Evolutionary conservation across 164 flowering plant genomes (phyloP), one percentile per base, ranked within the genome.

Genomic region (Houttuynia cordata): DNA sequence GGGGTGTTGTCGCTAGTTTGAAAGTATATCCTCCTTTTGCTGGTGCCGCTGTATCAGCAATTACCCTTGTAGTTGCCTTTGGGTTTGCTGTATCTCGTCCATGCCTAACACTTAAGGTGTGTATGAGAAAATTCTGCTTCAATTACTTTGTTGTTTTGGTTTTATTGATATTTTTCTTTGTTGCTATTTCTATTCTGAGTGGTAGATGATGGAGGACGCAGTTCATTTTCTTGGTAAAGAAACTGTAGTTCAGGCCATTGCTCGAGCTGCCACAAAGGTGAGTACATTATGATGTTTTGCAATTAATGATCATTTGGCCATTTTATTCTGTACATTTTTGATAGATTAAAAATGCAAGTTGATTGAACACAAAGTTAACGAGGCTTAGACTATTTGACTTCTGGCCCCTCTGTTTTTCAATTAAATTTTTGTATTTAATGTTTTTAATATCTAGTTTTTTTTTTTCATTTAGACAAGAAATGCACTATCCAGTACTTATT

Each of bases 1-100:
- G 99, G 99, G 99, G 99, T 65, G 99, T 94, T 61, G 96, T 91
- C 71, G 99, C 99, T 42, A 91, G 99, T 74, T 80, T 91, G 77
- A 81, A 74, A 56, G 85, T 91, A 42, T 87, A 87, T 75, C 97
- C 99, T 30, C 99, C 99, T 9, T 94, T 88, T 78, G 96, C 96
- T 78, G 99, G 99, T 67, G 97, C 99, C 65, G 96, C 99, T 74
- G 97, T 94, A 34, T 94, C 99, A 52, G 99, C 99, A 61, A 68
- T 88, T 60, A 88, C 96, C 51, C 93, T 94, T 66, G 99, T 94
- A 69, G 99, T 91, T 34, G 81, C 99, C 17, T 94, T 91, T 79
- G 96, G 99, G 10, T 94, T 94, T 83, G 99, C 99, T 65, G 96
- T 94, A 20, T 94, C 99, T 57, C 96, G 99, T 66, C 91, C 99